Percentiles rank a stretch among this genome's conserved stretches.
phyloP scores from a whole-genome alignment of 2,329 filamentous ascomycete species.

The Pestalotiopsis sp. region DNA sequence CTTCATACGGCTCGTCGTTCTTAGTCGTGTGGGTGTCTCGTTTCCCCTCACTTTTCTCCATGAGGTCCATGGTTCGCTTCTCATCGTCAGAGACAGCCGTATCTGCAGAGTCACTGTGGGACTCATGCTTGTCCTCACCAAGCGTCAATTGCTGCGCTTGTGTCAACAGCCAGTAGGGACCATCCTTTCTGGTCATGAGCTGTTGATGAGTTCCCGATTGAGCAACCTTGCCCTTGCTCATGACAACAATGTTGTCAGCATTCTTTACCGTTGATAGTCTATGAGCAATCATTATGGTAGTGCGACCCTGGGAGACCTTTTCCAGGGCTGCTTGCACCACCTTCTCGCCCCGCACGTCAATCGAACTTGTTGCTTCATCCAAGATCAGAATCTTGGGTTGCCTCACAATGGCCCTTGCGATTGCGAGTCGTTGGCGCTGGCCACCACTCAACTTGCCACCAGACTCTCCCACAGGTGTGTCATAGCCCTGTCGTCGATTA shows the following conservation, averaged over 20 bases:
- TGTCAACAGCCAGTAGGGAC: slow-evolving; percentile 69
- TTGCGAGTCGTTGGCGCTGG: slow-evolving; percentile 67
- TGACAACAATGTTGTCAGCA: slow-evolving; percentile 42
- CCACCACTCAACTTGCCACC: slow-evolving; percentile 70
- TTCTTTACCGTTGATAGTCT: slow-evolving; percentile 55
- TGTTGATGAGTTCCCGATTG: slow-evolving; percentile 77
- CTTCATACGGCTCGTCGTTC: slow-evolving; percentile 5
- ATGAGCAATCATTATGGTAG: slow-evolving; percentile 69
- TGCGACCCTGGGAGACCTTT: slow-evolving; percentile 58
- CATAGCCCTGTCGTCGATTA: slow-evolving; percentile 46
- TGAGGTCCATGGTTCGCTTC: slow-evolving; percentile 39
- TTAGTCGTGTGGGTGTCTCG: slow-evolving; percentile 11
- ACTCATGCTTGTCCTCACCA: slow-evolving; percentile 39
- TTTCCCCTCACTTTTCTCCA: slow-evolving; percentile 32
- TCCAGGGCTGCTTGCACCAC: slow-evolving; percentile 59
- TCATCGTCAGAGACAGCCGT: slow-evolving; percentile 25
- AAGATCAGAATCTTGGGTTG: slow-evolving; percentile 66
- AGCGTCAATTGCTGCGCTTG: slow-evolving; percentile 59
- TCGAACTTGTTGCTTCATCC: slow-evolving; percentile 67
- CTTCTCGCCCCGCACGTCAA: slow-evolving; percentile 44
- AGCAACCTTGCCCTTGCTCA: slow-evolving; percentile 62
- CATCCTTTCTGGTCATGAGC: slow-evolving; percentile 60
- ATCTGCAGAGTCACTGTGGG: slow-evolving; percentile 30
- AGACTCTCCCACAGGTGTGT: slow-evolving; percentile 64
- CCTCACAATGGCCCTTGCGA: slow-evolving; percentile 66